These are phyloP conservation scores for Colletotrichum agaves DNA, from an alignment of 2,329 filamentous ascomycete species.

Conservation along the genomic window DNA sequence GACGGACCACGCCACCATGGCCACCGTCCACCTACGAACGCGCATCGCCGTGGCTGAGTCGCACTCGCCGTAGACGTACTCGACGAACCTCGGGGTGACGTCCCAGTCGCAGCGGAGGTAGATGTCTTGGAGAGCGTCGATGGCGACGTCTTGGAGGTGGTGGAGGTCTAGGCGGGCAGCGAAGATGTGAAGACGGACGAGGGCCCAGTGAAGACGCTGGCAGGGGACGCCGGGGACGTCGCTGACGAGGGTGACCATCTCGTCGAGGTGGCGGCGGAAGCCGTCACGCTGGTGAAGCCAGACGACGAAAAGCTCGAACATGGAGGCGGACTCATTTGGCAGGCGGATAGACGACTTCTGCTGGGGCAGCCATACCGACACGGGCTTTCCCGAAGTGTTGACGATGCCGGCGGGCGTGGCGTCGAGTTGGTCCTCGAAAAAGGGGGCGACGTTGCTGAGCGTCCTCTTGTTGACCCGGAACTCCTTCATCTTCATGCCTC, in stretches of 20 bases:
- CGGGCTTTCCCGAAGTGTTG: slow-evolving; percentile 41
- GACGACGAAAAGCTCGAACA: slow-evolving; percentile 64
- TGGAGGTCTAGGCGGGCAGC: slow-evolving; percentile 61
- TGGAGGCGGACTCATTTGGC: slow-evolving; percentile 59
- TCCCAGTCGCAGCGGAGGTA: slow-evolving; percentile 70
- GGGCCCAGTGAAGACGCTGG: slow-evolving; percentile 59
- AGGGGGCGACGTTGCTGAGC: slow-evolving; percentile 58
- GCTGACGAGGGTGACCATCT: slow-evolving; percentile 46
- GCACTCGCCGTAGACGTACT: slow-evolving; percentile 65
- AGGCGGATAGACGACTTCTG: slow-evolving; percentile 46
- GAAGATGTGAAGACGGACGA: slow-evolving; percentile 68
- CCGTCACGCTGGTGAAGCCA: slow-evolving; percentile 58
- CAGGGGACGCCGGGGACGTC: slow-evolving; percentile 40
- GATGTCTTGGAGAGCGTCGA: slow-evolving; percentile 69
- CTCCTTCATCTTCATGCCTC: slow-evolving; percentile 48
- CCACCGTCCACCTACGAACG: slow-evolving; percentile 68
- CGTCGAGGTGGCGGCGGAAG: slow-evolving; percentile 57
- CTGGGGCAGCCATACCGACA: slow-evolving; percentile 50
- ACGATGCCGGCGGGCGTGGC: slow-evolving; percentile 43
- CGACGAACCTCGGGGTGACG: slow-evolving; percentile 61
- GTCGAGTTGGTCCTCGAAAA: slow-evolving; percentile 60
- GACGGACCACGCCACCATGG: slow-evolving; percentile 69
- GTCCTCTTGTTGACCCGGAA: slow-evolving; percentile 57
- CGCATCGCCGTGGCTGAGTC: slow-evolving; percentile 60
- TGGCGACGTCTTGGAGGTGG: slow-evolving; percentile 65